Percentiles rank a stretch among this genome's conserved stretches.
Evolutionary conservation across 805 yeast genomes (phyloP).

Genomic region (Cyberlindnera meyerae): DNA sequence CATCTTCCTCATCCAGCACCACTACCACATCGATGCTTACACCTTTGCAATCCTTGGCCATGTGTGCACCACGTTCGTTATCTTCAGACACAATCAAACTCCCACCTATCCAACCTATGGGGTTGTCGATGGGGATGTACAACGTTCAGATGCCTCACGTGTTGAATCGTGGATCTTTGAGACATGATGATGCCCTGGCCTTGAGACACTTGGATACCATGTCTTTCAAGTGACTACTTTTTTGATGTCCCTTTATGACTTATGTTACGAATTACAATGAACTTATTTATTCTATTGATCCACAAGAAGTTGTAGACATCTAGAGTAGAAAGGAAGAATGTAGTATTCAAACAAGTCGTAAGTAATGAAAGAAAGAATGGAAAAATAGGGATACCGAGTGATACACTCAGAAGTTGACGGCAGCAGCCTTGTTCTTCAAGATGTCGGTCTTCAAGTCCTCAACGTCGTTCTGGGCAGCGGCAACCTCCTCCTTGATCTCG

Average conservation of each 20-base stretch:
- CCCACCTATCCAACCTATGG: not conserved
- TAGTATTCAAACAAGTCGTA: not conserved
- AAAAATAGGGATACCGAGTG: not conserved
- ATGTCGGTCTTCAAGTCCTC: constrained; percentile 31
- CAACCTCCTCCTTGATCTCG: constrained; percentile 14
- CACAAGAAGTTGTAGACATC: too few species aligned
- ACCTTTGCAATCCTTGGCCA: not conserved
- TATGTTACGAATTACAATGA: too few species aligned
- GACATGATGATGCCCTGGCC: constrained; percentile 9
- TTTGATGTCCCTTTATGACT: too few species aligned
- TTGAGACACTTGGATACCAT: constrained; percentile 12
- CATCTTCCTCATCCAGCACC: too few species aligned
- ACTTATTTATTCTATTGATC: too few species aligned
- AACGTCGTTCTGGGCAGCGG: constrained; percentile 19
- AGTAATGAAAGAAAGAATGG: constrained; percentile 1
- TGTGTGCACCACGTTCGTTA: not conserved
- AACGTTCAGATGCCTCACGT: too few species aligned
- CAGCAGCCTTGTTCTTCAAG: constrained; percentile 27
- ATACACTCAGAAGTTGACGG: constrained; percentile 14
- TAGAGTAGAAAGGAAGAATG: not conserved
- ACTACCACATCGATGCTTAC: too few species aligned
- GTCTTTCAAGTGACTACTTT: constrained; percentile 12
- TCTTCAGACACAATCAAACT: not conserved
- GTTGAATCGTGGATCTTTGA: not conserved
- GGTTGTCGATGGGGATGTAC: not conserved